phyloP scores from a whole-genome alignment of 2,329 filamentous ascomycete species.

The Pestalotiopsis sp. region DNA sequence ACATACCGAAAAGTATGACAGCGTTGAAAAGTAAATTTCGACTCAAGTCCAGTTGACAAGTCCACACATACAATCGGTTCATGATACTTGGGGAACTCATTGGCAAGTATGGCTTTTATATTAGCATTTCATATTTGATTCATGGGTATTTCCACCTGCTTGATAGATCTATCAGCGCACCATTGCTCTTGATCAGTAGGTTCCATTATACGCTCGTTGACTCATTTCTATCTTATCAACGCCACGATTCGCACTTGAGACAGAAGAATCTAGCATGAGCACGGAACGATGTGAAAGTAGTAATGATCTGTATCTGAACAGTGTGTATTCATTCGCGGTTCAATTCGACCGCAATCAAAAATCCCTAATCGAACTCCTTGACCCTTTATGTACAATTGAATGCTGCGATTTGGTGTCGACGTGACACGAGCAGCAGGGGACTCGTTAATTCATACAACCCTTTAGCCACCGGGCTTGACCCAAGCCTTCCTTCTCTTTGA shows the following conservation, averaged over 20 bases:
- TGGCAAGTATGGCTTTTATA: no score
- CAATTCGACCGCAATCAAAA: not conserved
- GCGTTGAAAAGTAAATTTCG: no score
- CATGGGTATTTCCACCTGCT: no score
- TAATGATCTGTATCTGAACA: not conserved
- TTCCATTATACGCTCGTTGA: no score
- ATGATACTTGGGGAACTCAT: no score
- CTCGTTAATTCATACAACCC: conserved; percentile 12
- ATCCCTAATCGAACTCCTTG: conserved; percentile 7
- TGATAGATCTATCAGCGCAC: no score
- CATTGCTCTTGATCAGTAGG: no score
- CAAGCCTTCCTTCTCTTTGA: not conserved
- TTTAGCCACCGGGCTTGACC: not conserved
- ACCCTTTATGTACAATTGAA: conserved; percentile 5
- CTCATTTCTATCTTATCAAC: not conserved
- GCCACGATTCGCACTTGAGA: not conserved
- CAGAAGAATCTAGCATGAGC: not conserved
- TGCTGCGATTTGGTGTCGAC: not conserved
- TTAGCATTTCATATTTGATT: no score
- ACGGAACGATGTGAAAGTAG: not conserved
- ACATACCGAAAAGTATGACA: no score
- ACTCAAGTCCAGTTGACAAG: no score
- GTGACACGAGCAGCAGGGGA: not conserved
- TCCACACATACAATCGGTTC: no score
- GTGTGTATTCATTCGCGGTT: not conserved